Evolutionary conservation across 768 basidiomycete species (phyloP), one percentile per base, ranked within the genome.

Genomic region (Austroboletus eburneus): DNA sequence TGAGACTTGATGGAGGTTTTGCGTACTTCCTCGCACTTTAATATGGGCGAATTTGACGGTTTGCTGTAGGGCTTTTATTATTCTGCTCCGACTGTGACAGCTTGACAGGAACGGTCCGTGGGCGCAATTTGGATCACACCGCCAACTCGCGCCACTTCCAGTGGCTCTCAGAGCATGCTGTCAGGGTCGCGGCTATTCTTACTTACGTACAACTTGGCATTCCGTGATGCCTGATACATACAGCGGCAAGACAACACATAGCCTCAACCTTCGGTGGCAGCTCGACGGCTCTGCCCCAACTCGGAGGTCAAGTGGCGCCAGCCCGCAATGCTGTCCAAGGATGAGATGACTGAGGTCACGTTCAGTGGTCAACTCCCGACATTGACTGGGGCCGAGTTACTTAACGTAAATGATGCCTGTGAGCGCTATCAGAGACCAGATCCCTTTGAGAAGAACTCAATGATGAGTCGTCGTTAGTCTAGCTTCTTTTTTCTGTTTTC

Each of bases 341-440:
- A 27, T 27, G 27, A 12, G 12, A 27, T 27, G 7, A 27, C 12
- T 27, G 7, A 23, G 34, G 16, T 27, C 25, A n/a, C 10, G 16
- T 22, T 22, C n/a, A 14, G 18, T 16, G 27, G 21, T 24, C 20
- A 14, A 17, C 24, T 10, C 24, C 17, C 9, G 33, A 20, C 12
- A 12, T 27, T n/a, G n/a, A n/a, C n/a, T n/a, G n/a, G n/a, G n/a
- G n/a, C 14, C n/a, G 6, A 12, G 12, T 25, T 18, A 30, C 9
- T 45, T 4, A 18, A 40, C 42, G 23, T 23, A 33, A 51, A 27
- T 39, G n/a, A n/a, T n/a, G n/a, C n/a, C n/a, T n/a, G n/a, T n/a
- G n/a, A n/a, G n/a, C n/a, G n/a, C n/a, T n/a, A n/a, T n/a, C n/a
- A n/a, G n/a, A n/a, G n/a, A n/a, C n/a, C n/a, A n/a, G n/a, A n/a